A percentile compares a stretch with the other conserved stretches of the same genome.
Evolutionary conservation across 1,284 basidiomycete genomes (phyloP).

Genomic region (Pseudozyma tsukubaensis): DNA sequence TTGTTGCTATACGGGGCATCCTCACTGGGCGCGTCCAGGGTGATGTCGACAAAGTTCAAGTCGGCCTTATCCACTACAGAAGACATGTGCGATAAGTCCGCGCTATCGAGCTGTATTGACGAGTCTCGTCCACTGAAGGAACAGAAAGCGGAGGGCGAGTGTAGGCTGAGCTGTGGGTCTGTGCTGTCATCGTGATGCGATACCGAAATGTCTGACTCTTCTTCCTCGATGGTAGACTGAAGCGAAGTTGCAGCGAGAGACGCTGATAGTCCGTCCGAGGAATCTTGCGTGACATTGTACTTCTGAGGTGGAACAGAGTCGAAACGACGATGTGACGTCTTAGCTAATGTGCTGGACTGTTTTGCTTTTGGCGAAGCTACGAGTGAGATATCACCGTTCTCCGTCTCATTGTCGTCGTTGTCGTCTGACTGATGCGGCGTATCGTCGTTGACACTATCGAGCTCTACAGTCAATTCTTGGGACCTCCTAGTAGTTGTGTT

Average conservation of each 20-base stretch:
- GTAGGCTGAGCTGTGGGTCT: neutral
- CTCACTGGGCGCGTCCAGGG: constrained; percentile 18
- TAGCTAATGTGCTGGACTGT: neutral
- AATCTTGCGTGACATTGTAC: constrained; percentile 24
- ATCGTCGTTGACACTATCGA: too few relatives aligned
- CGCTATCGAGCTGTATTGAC: neutral
- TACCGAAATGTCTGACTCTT: constrained; percentile 22
- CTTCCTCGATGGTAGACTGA: constrained; percentile 18
- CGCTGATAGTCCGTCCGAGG: constrained; percentile 3
- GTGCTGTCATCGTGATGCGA: constrained; percentile 4
- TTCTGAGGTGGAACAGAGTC: constrained; percentile 52
- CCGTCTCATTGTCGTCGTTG: neutral
- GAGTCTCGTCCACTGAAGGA: neutral
- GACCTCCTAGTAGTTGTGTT: too few relatives aligned
- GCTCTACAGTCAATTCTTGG: too few relatives aligned
- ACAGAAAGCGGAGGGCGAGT: neutral
- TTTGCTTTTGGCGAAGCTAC: constrained; percentile 14
- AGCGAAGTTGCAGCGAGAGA: constrained; percentile 24
- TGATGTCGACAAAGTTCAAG: constrained; percentile 51
- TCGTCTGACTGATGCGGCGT: neutral
- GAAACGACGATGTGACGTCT: constrained; percentile 25
- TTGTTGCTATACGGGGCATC: neutral
- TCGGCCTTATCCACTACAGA: constrained; percentile 28
- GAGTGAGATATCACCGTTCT: constrained; percentile 34
- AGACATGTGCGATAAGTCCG: neutral